phyloP scores from a whole-genome alignment of 139 green algal species.

The Spirogloea muscicola region DNA sequence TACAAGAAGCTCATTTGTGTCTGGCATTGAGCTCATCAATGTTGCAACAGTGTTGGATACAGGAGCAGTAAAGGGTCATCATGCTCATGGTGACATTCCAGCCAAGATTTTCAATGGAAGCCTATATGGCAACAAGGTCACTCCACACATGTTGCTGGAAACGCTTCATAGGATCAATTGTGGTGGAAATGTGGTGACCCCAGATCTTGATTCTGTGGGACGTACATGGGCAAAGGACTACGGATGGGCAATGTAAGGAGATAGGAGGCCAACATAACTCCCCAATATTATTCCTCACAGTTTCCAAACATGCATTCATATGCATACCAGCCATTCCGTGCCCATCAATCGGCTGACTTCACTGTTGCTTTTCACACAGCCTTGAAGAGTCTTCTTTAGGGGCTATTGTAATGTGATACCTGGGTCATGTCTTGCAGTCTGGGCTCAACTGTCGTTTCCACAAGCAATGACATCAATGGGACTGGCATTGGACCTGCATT shows the following conservation, averaged over 20 bases:
- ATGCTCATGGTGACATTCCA: neutral
- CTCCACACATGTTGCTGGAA: neutral
- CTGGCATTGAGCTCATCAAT: conserved; percentile 1
- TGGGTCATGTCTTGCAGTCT: neutral
- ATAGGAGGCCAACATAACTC: no score
- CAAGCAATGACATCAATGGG: neutral
- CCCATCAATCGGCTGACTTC: no score
- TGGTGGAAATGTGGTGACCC: neutral
- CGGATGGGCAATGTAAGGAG: no score
- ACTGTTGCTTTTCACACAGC: no score
- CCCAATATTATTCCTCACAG: no score
- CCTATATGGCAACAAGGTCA: neutral
- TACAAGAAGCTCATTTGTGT: no score
- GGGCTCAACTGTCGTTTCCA: neutral
- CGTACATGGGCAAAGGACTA: neutral
- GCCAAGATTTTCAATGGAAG: neutral
- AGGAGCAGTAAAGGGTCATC: no score
- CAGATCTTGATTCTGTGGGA: neutral
- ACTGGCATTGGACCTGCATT: neutral
- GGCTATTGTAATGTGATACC: no score
- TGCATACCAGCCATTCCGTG: no score
- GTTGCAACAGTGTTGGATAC: neutral
- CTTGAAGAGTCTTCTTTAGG: no score
- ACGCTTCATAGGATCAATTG: conserved; percentile 1
- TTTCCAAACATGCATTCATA: no score